Percentiles rank a stretch among this genome's conserved stretches.
Evolutionary conservation across 768 basidiomycete species (phyloP).

Genomic region (Tricholoma terreum): DNA sequence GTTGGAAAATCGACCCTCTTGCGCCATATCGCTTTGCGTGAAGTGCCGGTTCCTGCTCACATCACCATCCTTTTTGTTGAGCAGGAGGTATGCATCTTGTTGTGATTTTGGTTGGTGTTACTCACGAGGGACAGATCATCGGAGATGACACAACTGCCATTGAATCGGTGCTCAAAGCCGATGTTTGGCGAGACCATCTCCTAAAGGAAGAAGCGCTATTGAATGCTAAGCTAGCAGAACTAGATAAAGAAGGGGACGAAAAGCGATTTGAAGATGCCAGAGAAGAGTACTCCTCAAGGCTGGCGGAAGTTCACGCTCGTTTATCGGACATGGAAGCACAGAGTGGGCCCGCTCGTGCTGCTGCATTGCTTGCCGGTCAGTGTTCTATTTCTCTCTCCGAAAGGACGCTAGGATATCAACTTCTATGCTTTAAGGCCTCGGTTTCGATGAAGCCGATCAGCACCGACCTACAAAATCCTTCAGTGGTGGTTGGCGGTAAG

Average conservation of each 20-base stretch:
- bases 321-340: slow-evolving; percentile 98
- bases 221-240: slow-evolving; percentile 65
- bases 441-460: slow-evolving; percentile 89
- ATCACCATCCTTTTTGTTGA: slow-evolving; percentile 98
- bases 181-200: slow-evolving; percentile 95
- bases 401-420: background rate
- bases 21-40: slow-evolving; percentile 91
- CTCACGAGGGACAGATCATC: slow-evolving; percentile 53
- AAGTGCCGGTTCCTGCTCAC: slow-evolving; percentile 89
- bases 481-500: slow-evolving; percentile 93
- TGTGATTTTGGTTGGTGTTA: background rate
- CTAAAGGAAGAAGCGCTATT: slow-evolving; percentile 79
- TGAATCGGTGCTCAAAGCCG: slow-evolving; percentile 97
- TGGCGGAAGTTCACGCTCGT: slow-evolving; percentile 87
- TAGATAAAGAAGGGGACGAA: slow-evolving; percentile 75
- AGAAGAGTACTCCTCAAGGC: slow-evolving; percentile 76
- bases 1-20: slow-evolving; percentile 97
- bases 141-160: slow-evolving; percentile 93
- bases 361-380: slow-evolving; percentile 80
- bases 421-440: slow-evolving; percentile 57
- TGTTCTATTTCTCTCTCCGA: background rate
- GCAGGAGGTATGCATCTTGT: slow-evolving; percentile 66
- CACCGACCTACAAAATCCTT: slow-evolving; percentile 78
- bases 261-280: slow-evolving; percentile 80
- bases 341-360: slow-evolving; percentile 93